These are phyloP conservation scores for Trypanosoma caninum DNA, from an alignment of 208 protist genomes.

Conservation along the genomic window DNA sequence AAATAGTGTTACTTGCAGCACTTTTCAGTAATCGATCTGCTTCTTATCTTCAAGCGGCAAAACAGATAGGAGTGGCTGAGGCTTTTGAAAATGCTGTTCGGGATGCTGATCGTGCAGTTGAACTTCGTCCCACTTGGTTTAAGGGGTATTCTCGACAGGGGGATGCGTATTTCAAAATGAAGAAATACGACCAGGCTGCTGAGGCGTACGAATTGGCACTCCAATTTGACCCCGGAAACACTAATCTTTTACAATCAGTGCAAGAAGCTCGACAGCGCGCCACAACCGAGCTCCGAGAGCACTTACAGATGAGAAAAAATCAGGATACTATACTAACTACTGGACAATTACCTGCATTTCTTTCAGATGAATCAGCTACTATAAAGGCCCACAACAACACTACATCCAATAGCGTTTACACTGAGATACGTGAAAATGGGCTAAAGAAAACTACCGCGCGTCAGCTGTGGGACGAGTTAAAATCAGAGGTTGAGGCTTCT, in stretches of 20 bases:
- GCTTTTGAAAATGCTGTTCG: slow-evolving; percentile 71
- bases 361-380: background rate
- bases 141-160: slow-evolving; percentile 92
- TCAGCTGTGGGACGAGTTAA: slow-evolving; percentile 54
- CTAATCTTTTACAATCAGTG: slow-evolving; percentile 50
- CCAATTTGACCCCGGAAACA: slow-evolving; percentile 76
- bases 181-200: slow-evolving; percentile 82
- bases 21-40: slow-evolving; percentile 95
- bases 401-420: background rate
- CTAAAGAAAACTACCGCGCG: slow-evolving; percentile 18
- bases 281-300: background rate
- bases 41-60: slow-evolving; percentile 69
- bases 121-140: slow-evolving; percentile 89
- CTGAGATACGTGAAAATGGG: background rate
- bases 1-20: slow-evolving; percentile 54
- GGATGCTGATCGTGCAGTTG: slow-evolving; percentile 86
- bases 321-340: background rate
- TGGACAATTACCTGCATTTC: slow-evolving; percentile 4
- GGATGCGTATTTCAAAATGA: slow-evolving; percentile 82
- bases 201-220: slow-evolving; percentile 88
- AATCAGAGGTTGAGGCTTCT: slow-evolving; percentile 58
- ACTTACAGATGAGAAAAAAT: slow-evolving; percentile 8
- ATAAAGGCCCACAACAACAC: background rate
- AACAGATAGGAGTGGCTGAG: slow-evolving; percentile 46
- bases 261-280: slow-evolving; percentile 42